A percentile compares a stretch with the other conserved stretches of the same genome.
These are phyloP conservation scores for Leptomonas seymouri DNA, from an alignment of 208 protist genomes.

Conservation along the genomic window DNA sequence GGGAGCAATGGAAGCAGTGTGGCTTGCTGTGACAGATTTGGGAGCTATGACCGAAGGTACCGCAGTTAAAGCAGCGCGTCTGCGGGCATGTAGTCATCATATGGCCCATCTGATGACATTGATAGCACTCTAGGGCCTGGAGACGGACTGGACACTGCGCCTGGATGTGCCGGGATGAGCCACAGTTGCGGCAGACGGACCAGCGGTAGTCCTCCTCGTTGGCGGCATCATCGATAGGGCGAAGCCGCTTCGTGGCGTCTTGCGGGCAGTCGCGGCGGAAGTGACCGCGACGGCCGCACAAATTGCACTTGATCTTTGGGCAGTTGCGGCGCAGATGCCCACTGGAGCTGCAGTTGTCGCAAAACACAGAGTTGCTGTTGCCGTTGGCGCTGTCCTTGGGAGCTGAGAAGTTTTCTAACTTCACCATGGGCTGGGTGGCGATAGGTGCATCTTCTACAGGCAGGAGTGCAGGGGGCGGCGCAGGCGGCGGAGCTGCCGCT, in stretches of 20 bases:
- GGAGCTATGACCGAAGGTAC: constrained; percentile 83
- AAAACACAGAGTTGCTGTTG: constrained; percentile 14
- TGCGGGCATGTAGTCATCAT: constrained; percentile 81
- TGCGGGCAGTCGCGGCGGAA: constrained; percentile 64
- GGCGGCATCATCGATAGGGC: constrained; percentile 3
- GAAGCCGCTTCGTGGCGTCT: constrained; percentile 20
- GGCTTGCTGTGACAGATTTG: constrained; percentile 83
- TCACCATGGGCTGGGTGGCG: constrained; percentile 19
- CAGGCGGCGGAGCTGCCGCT: constrained; percentile 3
- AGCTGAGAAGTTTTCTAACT: constrained; percentile 2
- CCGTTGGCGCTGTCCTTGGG: constrained; percentile 2
- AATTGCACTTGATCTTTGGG: constrained; percentile 51
- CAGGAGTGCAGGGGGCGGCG: constrained; percentile 30
- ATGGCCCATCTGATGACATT: constrained; percentile 86
- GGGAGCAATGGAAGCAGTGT: constrained; percentile 89
- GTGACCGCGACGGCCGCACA: constrained; percentile 63
- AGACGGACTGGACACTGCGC: constrained; percentile 65
- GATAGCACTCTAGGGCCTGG: constrained; percentile 78
- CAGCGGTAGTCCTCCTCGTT: constrained; percentile 40
- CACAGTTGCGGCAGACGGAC: constrained; percentile 72
- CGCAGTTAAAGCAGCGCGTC: constrained; percentile 91
- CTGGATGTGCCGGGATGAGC: constrained; percentile 76
- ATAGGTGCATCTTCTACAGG: constrained; percentile 22
- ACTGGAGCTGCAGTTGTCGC: constrained; percentile 45
- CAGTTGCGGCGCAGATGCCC: constrained; percentile 67